Conservation (phyloP, 75 land plant species). For the Pseudotsuga menziesii region DNA sequence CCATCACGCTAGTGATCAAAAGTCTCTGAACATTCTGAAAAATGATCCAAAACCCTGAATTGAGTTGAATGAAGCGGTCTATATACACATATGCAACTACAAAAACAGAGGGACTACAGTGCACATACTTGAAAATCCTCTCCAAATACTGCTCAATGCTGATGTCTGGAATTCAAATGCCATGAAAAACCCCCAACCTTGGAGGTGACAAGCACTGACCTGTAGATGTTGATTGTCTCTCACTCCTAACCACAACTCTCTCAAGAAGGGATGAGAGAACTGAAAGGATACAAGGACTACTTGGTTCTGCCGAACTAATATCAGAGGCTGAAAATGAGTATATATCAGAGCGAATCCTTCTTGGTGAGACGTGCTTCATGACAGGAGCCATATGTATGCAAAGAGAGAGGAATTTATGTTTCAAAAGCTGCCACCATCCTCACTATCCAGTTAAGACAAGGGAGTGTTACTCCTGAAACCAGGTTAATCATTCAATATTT, state of each 20-base stretch:
- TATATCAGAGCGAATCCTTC: background rate
- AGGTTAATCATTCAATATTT: too few species aligned
- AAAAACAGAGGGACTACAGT: conserved; percentile 53
- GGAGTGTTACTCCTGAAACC: too few species aligned
- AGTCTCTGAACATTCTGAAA: conserved; percentile 64
- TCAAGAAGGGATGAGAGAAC: conserved; percentile 70
- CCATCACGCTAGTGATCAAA: conserved; percentile 73
- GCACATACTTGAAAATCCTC: conserved; percentile 67
- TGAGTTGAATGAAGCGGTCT: conserved; percentile 51
- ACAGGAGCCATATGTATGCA: background rate
- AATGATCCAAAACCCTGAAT: conserved; percentile 35
- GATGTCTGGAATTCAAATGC: conserved; percentile 49
- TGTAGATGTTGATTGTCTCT: conserved; percentile 18
- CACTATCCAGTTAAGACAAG: background rate
- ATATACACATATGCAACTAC: conserved; percentile 81
- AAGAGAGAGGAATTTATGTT: background rate
- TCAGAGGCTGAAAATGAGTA: background rate
- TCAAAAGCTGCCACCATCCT: background rate
- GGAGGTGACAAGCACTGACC: too few species aligned
- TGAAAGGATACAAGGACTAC: conserved; percentile 38
- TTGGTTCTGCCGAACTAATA: background rate
- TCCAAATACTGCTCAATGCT: conserved; percentile 57
- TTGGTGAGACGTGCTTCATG: conserved; percentile 5
- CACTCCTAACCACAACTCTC: conserved; percentile 58
- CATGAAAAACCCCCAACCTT: conserved; percentile 29